These are phyloP conservation scores for Auxenochlorella protothecoides DNA, from an alignment of 139 green algal genomes.

Conservation along the genomic window DNA sequence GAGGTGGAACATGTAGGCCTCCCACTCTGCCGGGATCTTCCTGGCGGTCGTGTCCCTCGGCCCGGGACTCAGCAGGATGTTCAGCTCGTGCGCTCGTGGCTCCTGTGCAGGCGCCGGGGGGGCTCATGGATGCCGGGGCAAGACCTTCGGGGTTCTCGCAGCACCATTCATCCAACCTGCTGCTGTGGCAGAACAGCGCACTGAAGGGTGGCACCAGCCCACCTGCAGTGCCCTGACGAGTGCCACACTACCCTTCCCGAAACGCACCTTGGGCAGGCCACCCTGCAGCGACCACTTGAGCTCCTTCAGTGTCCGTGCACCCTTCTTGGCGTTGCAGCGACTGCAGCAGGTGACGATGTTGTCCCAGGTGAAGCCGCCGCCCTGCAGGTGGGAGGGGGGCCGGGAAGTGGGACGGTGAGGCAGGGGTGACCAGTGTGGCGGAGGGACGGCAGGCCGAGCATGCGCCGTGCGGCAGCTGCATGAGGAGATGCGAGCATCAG, in stretches of 20 bases:
- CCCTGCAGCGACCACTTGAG: constrained; percentile 39
- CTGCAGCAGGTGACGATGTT: constrained; percentile 49
- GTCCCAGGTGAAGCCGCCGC: constrained; percentile 39
- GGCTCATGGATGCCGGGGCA: too few relatives aligned
- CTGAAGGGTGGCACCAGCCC: too few relatives aligned
- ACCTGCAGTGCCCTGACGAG: too few relatives aligned
- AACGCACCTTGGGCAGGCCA: not conserved
- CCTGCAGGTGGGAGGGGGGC: not conserved
- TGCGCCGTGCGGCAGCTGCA: too few relatives aligned
- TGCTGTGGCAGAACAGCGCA: too few relatives aligned
- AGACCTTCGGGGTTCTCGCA: too few relatives aligned
- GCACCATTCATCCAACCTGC: too few relatives aligned
- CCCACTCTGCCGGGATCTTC: constrained; percentile 7
- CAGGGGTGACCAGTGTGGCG: too few relatives aligned
- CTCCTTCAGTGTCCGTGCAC: constrained; percentile 37
- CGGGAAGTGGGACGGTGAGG: too few relatives aligned
- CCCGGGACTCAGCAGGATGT: constrained; percentile 3
- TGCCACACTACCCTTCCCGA: not conserved
- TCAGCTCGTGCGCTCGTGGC: constrained; percentile 16
- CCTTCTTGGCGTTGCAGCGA: constrained; percentile 47
- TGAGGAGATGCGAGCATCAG: too few relatives aligned
- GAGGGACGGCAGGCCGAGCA: too few relatives aligned
- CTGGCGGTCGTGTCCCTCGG: too few relatives aligned
- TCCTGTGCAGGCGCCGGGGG: constrained; percentile 7
- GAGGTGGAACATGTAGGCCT: not conserved